These are phyloP conservation scores for Scutellaria barbata DNA, from an alignment of 257 asterid species.

Conservation along the genomic window DNA sequence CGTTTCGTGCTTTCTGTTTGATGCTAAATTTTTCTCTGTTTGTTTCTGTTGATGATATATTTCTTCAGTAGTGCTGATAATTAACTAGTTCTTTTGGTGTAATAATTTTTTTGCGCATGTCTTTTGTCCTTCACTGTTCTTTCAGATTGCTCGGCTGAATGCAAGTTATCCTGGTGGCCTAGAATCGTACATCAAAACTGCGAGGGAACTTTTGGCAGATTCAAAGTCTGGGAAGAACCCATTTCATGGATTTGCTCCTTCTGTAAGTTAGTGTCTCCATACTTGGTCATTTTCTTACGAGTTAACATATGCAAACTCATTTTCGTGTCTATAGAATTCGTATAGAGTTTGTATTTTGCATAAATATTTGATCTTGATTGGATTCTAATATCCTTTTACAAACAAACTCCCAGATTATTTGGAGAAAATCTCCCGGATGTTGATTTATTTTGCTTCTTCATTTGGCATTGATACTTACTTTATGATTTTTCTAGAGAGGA, in stretches of 20 bases:
- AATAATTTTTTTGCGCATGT: neutral
- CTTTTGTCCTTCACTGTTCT: conserved; percentile 27
- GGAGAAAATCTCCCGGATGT: conserved; percentile 3
- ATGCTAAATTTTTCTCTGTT: conserved; percentile 5
- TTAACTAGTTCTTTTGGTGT: conserved; percentile 5
- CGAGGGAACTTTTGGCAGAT: conserved; percentile 90
- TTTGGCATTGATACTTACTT: conserved; percentile 11
- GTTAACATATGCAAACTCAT: conserved; percentile 21
- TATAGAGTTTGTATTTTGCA: conserved; percentile 2
- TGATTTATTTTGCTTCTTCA: conserved; percentile 8
- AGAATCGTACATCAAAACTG: conserved; percentile 76
- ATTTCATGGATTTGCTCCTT: conserved; percentile 91
- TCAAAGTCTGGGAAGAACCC: conserved; percentile 97
- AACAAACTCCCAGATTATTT: conserved; percentile 19
- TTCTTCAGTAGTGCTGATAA: conserved; percentile 18
- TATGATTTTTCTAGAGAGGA: conserved; percentile 16
- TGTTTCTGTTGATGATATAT: neutral
- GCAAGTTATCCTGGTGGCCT: conserved; percentile 93
- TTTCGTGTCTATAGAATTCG: conserved; percentile 13
- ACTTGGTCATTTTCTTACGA: conserved; percentile 22
- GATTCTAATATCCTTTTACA: conserved; percentile 26
- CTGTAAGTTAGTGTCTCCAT: conserved; percentile 63
- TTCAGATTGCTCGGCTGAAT: conserved; percentile 77
- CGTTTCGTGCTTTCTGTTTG: conserved; percentile 8
- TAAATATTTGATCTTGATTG: conserved; percentile 19